Evolutionary conservation across 768 basidiomycete genomes (phyloP).

Genomic region (Leucocoprinus sp.): DNA sequence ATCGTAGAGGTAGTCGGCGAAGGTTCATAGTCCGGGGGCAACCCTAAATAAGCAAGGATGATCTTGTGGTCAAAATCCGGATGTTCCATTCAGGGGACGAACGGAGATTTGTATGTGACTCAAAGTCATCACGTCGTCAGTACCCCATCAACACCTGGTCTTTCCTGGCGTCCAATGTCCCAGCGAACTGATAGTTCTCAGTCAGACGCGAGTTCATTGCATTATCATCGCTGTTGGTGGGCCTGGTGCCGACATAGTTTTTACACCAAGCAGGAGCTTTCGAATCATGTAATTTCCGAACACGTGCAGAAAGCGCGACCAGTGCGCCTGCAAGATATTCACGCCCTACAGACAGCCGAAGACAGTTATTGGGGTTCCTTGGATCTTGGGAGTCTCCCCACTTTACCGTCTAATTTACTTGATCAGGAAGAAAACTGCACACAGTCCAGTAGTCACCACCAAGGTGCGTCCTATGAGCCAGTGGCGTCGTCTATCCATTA

Average conservation of each 20-base stretch:
- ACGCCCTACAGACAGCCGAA: constrained; percentile 32
- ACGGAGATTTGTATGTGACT: constrained; percentile 13
- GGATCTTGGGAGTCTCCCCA: constrained; percentile 12
- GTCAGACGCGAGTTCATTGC: constrained; percentile 9
- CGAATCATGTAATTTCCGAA: constrained; percentile 36
- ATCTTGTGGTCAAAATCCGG: constrained; percentile 25
- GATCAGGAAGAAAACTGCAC: not conserved
- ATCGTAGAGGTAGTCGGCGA: constrained; percentile 51
- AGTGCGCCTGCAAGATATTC: constrained; percentile 36
- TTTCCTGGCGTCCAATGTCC: constrained; percentile 3
- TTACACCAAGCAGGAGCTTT: constrained; percentile 27
- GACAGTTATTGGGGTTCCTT: constrained; percentile 36
- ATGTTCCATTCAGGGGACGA: constrained; percentile 10
- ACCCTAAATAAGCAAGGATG: constrained; percentile 42
- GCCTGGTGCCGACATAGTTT: constrained; percentile 43
- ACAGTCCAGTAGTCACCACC: not conserved
- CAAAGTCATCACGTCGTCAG: not conserved
- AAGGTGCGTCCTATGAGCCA: not conserved
- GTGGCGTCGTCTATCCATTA: not conserved
- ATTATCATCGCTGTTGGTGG: constrained; percentile 39
- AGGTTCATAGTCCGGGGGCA: constrained; percentile 51
- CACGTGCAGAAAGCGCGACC: constrained; percentile 39
- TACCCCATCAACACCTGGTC: constrained; percentile 12
- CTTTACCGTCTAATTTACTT: not conserved
- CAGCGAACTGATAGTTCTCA: not conserved